Conservation (phyloP, 2,329 filamentous ascomycete genomes). For the Cadophora malorum region DNA sequence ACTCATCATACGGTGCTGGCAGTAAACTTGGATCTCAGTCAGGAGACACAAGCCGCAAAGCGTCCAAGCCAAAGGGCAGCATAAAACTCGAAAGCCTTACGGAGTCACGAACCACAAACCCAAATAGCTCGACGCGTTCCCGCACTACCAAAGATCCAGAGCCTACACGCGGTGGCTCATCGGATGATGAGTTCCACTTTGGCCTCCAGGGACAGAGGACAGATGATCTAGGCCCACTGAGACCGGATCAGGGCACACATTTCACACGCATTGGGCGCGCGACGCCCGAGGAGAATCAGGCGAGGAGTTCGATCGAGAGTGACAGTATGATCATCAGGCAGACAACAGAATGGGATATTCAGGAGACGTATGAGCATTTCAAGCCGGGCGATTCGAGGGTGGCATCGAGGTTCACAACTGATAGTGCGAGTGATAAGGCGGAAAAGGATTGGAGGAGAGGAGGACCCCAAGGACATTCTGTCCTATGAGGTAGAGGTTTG, state of each 20-base stretch:
- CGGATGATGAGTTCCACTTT: conserved; percentile 18
- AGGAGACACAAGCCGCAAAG: conserved; percentile 22
- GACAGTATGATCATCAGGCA: conserved; percentile 34
- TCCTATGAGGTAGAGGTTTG: neutral
- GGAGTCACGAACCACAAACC: conserved; percentile 13
- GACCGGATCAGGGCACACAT: conserved; percentile 29
- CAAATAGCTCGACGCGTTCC: neutral
- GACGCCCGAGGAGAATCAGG: conserved; percentile 26
- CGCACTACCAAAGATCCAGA: neutral
- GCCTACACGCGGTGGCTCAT: neutral
- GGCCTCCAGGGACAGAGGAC: conserved; percentile 8
- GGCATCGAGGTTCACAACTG: neutral
- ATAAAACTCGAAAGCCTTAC: conserved; percentile 19
- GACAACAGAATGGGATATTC: conserved; percentile 32
- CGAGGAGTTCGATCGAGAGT: conserved; percentile 29
- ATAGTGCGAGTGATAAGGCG: conserved; percentile 10
- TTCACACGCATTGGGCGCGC: conserved; percentile 25
- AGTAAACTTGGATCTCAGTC: conserved; percentile 27
- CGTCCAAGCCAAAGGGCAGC: conserved; percentile 15
- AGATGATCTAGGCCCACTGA: conserved; percentile 23
- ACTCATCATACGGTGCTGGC: conserved; percentile 24
- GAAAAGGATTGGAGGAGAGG: conserved; percentile 10
- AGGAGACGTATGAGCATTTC: conserved; percentile 21
- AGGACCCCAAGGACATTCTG: conserved; percentile 6
- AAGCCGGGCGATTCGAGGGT: neutral